phyloP scores from a whole-genome alignment of 2,329 filamentous ascomycete species.

The Hypoxylon sp. region DNA sequence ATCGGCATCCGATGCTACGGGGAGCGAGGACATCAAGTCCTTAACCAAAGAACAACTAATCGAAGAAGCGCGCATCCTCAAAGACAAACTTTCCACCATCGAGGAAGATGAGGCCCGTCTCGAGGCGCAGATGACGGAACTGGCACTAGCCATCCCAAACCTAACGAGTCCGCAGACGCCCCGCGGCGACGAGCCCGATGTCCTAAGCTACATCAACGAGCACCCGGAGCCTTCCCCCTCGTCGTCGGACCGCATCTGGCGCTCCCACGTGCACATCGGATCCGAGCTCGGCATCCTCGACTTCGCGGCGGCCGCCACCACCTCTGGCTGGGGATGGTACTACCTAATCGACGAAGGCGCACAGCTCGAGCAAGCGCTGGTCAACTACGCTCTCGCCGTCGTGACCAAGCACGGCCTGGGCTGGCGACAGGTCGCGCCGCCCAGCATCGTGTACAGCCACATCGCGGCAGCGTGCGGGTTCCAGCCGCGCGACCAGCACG shows the following conservation, averaged over 20 bases:
- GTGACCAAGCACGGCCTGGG: constrained; percentile 74
- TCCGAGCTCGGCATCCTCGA: constrained; percentile 90
- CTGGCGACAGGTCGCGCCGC: constrained; percentile 87
- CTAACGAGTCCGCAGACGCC: constrained; percentile 85
- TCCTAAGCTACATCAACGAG: constrained; percentile 86
- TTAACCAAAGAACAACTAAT: constrained; percentile 68
- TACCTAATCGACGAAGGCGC: constrained; percentile 93
- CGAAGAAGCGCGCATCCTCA: constrained; percentile 75
- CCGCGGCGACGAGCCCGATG: constrained; percentile 72
- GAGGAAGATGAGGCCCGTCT: constrained; percentile 74
- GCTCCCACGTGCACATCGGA: constrained; percentile 90
- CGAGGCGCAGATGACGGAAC: constrained; percentile 75
- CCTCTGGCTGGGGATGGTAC: constrained; percentile 98
- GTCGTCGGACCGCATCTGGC: constrained; percentile 66
- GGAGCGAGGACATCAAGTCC: constrained; percentile 45
- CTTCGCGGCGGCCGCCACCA: constrained; percentile 84
- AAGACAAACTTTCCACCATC: constrained; percentile 72
- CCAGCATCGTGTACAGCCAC: constrained; percentile 91
- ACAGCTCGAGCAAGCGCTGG: constrained; percentile 92
- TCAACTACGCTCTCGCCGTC: constrained; percentile 85
- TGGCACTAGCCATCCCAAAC: constrained; percentile 88
- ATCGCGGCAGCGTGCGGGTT: constrained; percentile 94
- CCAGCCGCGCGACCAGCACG: constrained; percentile 89
- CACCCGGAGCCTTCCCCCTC: constrained; percentile 63
- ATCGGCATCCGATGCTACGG: constrained; percentile 49